Evolutionary conservation across 108 stramenopile genomes (phyloP).

Genomic region (Skeletonema potamos): DNA sequence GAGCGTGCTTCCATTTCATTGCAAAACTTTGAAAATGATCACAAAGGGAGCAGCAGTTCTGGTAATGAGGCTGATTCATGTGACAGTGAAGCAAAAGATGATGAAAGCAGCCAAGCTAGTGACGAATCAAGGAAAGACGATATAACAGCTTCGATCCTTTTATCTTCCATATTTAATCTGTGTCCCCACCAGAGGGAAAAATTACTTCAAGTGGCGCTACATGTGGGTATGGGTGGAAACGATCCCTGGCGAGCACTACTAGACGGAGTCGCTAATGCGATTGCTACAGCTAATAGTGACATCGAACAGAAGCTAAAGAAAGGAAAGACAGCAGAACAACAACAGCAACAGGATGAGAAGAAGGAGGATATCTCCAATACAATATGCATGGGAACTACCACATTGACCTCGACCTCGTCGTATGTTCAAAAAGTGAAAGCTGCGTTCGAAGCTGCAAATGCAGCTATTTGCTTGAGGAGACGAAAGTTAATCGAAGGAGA

Average conservation of each 20-base stretch:
- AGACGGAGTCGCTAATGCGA: not conserved
- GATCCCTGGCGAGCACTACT: slow-evolving; percentile 37
- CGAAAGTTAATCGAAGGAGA: slow-evolving; percentile 4
- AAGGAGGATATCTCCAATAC: not conserved
- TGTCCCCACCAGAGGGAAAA: not conserved
- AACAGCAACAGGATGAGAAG: not conserved
- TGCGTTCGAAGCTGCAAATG: slow-evolving; percentile 12
- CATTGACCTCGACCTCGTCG: not conserved
- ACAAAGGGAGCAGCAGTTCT: not conserved
- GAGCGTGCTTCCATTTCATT: slow-evolving; percentile 10
- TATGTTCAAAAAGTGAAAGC: slow-evolving; percentile 2
- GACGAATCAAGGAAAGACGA: slow-evolving; percentile 19
- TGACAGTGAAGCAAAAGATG: slow-evolving; percentile 2
- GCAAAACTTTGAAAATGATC: not conserved
- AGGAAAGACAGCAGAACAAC: not conserved
- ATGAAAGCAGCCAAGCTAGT: not conserved
- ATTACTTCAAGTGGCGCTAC: slow-evolving; percentile 7
- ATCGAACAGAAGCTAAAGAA: not conserved
- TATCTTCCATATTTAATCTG: slow-evolving; percentile 5
- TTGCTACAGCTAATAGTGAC: not conserved
- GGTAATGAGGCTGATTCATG: too few species aligned
- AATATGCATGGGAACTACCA: not conserved
- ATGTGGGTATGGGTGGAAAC: slow-evolving; percentile 14
- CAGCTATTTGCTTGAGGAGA: not conserved
- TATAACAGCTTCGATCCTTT: slow-evolving; percentile 13